These are phyloP conservation scores for Tolypocladium album DNA, from an alignment of 2,329 filamentous ascomycete genomes.

Conservation along the genomic window DNA sequence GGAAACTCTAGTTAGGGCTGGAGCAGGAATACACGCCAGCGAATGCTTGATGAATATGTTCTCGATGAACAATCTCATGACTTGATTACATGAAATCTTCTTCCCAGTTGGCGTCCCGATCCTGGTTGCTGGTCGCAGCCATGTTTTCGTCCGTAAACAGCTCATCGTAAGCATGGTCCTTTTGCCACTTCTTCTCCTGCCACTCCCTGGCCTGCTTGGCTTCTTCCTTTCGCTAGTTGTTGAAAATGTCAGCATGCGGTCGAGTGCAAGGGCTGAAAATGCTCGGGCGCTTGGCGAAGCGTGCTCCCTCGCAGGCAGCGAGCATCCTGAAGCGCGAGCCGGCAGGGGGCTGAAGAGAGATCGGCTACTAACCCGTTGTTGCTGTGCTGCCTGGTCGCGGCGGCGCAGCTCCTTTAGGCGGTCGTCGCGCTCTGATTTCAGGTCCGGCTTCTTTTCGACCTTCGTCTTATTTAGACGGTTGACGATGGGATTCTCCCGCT, in stretches of 20 bases:
- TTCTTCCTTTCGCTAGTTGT: constrained; percentile 62
- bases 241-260: not conserved
- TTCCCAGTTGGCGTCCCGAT: constrained; percentile 64
- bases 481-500: constrained; percentile 80
- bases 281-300: not conserved
- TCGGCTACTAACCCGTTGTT: constrained; percentile 43
- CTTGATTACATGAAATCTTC: constrained; percentile 79
- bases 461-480: constrained; percentile 98
- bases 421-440: constrained; percentile 73
- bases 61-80: not conserved
- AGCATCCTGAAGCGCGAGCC: constrained; percentile 1
- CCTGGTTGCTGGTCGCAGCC: constrained; percentile 71
- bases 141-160: constrained; percentile 77
- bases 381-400: constrained; percentile 53
- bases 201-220: constrained; percentile 63
- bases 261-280: not conserved
- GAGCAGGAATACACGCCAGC: not conserved
- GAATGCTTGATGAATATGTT: not conserved
- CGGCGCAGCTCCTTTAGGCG: constrained; percentile 60
- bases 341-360: not conserved
- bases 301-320: not conserved
- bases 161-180: constrained; percentile 96
- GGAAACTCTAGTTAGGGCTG: not conserved
- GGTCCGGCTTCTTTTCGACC: constrained; percentile 75
- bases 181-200: constrained; percentile 84